Evolutionary conservation across 371 early-diverging fungal genomes (phyloP).

Genomic region (Amoeboaphelidium occidentale): DNA sequence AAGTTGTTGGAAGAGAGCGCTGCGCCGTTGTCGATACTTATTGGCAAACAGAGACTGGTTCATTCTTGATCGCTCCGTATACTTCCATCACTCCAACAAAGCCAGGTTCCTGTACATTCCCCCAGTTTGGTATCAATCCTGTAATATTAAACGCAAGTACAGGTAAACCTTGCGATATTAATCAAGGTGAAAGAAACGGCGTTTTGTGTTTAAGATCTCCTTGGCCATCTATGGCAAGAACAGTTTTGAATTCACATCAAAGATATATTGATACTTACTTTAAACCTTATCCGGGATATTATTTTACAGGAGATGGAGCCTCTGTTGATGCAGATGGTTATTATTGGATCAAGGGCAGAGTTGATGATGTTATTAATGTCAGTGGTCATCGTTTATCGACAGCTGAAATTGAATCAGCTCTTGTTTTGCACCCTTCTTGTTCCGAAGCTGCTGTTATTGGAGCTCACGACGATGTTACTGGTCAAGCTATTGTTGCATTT

Average conservation of each 20-base stretch:
- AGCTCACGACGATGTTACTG: conserved; percentile 73
- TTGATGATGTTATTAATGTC: conserved; percentile 93
- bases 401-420: conserved; percentile 80
- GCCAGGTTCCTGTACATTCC: conserved; percentile 85
- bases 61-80: conserved; percentile 69
- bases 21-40: conserved; percentile 90
- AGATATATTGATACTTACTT: conserved; percentile 80
- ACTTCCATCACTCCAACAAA: conserved; percentile 62
- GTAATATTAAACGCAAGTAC: conserved; percentile 53
- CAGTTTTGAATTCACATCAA: conserved; percentile 65
- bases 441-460: conserved; percentile 92
- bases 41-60: conserved; percentile 88
- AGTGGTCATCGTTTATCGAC: conserved; percentile 90
- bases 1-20: conserved; percentile 56
- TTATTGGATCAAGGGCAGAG: conserved; percentile 79
- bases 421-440: conserved; percentile 28
- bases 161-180: conserved; percentile 32
- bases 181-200: conserved; percentile 40
- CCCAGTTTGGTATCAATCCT: conserved; percentile 86
- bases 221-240: conserved; percentile 91
- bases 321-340: conserved; percentile 76
- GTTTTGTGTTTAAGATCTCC: conserved; percentile 63
- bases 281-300: conserved; percentile 42
- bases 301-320: conserved; percentile 54
- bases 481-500: conserved; percentile 32